A percentile compares a stretch with the other conserved stretches of the same genome.
phyloP scores from a whole-genome alignment of 139 green algal genomes.

The Chlamydomonas incerta region DNA sequence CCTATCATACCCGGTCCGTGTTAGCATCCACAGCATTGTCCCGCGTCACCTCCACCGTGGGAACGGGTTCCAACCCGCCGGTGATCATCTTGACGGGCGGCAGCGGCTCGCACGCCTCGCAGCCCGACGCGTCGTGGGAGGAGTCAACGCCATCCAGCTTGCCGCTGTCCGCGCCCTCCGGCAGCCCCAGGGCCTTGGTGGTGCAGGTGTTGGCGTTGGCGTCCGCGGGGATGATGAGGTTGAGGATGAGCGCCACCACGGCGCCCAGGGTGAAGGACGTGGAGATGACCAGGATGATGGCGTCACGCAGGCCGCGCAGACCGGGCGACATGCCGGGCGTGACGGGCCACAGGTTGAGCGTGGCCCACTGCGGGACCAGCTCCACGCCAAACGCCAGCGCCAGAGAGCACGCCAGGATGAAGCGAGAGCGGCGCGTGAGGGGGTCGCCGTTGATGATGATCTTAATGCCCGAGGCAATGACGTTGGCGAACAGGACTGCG shows the following conservation, averaged over 20 bases:
- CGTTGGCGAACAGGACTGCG: constrained; percentile 67
- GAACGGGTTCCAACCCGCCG: too few relatives aligned
- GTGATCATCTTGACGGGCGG: too few relatives aligned
- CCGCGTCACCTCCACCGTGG: too few relatives aligned
- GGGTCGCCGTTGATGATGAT: constrained; percentile 47
- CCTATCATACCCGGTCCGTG: too few relatives aligned
- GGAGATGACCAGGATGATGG: constrained; percentile 33
- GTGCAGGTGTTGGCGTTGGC: not conserved
- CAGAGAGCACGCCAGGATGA: constrained; percentile 64
- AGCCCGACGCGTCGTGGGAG: too few relatives aligned
- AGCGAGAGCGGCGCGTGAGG: constrained; percentile 63
- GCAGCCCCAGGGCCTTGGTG: constrained; percentile 42
- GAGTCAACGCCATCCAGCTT: too few relatives aligned
- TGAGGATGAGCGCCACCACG: constrained; percentile 46
- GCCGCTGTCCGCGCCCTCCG: too few relatives aligned
- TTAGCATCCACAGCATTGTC: too few relatives aligned
- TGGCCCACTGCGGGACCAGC: constrained; percentile 53
- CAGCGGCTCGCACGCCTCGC: too few relatives aligned
- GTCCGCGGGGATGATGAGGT: constrained; percentile 54
- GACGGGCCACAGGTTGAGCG: constrained; percentile 58
- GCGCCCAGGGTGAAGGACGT: constrained; percentile 53
- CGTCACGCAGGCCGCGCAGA: constrained; percentile 46
- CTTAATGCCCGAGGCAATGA: constrained; percentile 71
- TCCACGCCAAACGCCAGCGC: constrained; percentile 60
- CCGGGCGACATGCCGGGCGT: not conserved